Percentiles rank a stretch among this genome's conserved stretches.
These are phyloP conservation scores for Coemansia sp. DNA, from an alignment of 371 early-diverging fungal species.

Conservation along the genomic window DNA sequence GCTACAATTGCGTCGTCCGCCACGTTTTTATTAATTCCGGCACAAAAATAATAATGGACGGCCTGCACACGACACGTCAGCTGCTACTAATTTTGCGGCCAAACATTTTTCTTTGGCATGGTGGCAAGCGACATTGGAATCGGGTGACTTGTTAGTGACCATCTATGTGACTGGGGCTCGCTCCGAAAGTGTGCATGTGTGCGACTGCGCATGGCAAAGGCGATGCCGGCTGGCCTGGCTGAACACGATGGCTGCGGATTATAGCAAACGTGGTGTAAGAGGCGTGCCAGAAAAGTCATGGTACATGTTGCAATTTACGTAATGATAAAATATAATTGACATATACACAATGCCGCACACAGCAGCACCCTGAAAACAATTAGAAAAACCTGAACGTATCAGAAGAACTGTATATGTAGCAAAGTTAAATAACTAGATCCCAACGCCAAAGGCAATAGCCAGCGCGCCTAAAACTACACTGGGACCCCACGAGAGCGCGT, in stretches of 20 bases:
- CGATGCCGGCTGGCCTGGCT: background rate
- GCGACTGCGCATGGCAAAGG: background rate
- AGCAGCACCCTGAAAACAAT: background rate
- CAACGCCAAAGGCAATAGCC: conserved; percentile 17
- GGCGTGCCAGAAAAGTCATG: too few species aligned
- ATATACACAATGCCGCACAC: background rate
- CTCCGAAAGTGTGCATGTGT: background rate
- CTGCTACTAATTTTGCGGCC: background rate
- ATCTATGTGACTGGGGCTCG: background rate
- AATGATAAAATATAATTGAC: background rate
- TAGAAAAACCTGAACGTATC: background rate
- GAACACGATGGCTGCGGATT: background rate
- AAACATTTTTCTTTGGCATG: background rate
- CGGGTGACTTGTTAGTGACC: conserved; percentile 2
- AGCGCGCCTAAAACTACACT: conserved; percentile 12
- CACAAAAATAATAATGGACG: background rate
- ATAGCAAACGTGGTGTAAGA: too few species aligned
- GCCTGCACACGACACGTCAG: conserved; percentile 12
- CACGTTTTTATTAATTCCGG: background rate
- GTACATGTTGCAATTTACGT: too few species aligned
- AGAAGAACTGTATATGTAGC: too few species aligned
- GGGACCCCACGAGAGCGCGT: conserved; percentile 14
- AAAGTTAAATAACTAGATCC: conserved; percentile 6
- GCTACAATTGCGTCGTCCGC: background rate
- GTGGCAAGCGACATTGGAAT: background rate